Conservation (phyloP, 139 green algal genomes). For the Chlorella sp. region DNA sequence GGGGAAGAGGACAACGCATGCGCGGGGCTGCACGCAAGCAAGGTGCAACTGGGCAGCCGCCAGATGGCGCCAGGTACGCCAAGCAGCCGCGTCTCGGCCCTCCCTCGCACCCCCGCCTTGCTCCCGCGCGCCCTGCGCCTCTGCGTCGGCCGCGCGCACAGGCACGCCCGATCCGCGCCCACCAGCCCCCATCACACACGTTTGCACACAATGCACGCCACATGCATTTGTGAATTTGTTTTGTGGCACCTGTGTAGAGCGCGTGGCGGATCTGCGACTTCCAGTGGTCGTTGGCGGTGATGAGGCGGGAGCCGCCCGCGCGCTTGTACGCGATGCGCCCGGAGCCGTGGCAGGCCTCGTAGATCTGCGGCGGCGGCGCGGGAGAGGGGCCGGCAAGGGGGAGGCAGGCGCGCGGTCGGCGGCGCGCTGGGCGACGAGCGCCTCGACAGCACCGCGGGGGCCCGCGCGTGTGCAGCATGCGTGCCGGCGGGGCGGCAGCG, state of each 20-base stretch:
- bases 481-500: too few species aligned
- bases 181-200: background rate
- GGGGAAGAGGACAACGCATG: too few species aligned
- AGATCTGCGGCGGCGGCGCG: slow-evolving; percentile 39
- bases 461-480: background rate
- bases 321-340: slow-evolving; percentile 65
- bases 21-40: too few species aligned
- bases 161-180: too few species aligned
- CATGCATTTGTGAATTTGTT: too few species aligned
- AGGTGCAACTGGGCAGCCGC: too few species aligned
- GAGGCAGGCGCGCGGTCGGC: background rate
- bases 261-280: slow-evolving; percentile 69
- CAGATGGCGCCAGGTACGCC: too few species aligned
- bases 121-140: too few species aligned
- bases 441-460: background rate
- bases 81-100: too few species aligned
- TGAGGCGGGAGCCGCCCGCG: slow-evolving; percentile 59
- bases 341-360: slow-evolving; percentile 46
- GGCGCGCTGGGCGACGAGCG: background rate
- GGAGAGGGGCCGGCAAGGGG: background rate
- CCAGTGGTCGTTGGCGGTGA: slow-evolving; percentile 71
- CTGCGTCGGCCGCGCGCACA: too few species aligned
- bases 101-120: too few species aligned
- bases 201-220: too few species aligned
- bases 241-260: slow-evolving; percentile 62